Evolutionary conservation across 129 eudicot genomes (phyloP), one percentile per base, ranked within the genome.

Genomic region (Silybum marianum): DNA sequence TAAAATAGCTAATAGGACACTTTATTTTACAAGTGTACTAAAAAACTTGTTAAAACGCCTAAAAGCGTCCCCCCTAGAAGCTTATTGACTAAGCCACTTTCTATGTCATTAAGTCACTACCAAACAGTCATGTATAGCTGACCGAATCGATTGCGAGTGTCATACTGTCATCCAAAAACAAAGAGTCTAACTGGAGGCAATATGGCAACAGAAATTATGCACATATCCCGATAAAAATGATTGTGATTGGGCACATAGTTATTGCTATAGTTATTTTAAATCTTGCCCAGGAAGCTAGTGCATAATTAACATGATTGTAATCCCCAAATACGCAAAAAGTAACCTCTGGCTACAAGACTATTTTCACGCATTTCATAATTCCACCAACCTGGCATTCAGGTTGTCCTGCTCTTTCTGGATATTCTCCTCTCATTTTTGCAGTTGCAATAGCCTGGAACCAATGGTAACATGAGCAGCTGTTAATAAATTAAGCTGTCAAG

Each of bases 381-480:
- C 66, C 23, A 58, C 66, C 66, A 58, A 83, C 97, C 95, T 93
- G 93, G 71, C 97, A 93, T 90, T 93, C 97, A 79, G 90, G 93
- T 80, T 93, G 95, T 62, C 97, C 97, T 23, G 86, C 71, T 86
- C 95, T 93, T 89, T 93, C 97, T 72, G 97, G 97, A 80, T 88
- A 93, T 62, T 93, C 97, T 40, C 97, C 97, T 78, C 87, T 90
- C 93, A 93, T 90, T 82, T 90, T 90, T 79, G 95, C 95, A 73
- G 97, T 90, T 73, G 90, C 97, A 80, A 93, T 90, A 74, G 97
- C 97, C 97, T 93, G 87, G 81, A 40, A 78, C 21, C 28, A 76
- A 42, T 9, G 54, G 30, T 18, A 78, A 71, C 66, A 54, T 38
- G 77, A 75, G 26, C 38, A 74, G 14, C n/a, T 71, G 23, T 63